These are phyloP conservation scores for Pleochaeta shiraiana DNA, from an alignment of 2,329 filamentous ascomycete genomes.

Conservation along the genomic window DNA sequence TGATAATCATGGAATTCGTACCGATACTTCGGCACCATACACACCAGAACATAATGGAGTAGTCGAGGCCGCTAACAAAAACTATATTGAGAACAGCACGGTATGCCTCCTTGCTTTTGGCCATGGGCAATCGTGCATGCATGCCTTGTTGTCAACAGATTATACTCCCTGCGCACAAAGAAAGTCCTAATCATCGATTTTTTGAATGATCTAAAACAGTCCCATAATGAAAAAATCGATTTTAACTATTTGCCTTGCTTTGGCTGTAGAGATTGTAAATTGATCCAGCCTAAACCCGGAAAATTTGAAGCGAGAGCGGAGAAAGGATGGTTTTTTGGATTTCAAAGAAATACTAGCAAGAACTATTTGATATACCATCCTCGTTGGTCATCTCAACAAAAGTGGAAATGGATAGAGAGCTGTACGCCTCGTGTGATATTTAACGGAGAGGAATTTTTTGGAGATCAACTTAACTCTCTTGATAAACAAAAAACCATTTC, in stretches of 20 bases:
- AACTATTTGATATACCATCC: neutral
- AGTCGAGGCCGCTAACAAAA: too few relatives aligned
- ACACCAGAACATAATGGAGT: too few relatives aligned
- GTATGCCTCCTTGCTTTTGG: neutral
- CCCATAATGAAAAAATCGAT: neutral
- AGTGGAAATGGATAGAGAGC: neutral
- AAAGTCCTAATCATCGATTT: too few relatives aligned
- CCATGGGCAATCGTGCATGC: neutral
- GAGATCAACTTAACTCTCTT: neutral
- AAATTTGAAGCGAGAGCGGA: neutral
- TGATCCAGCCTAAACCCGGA: neutral
- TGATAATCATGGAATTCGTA: too few relatives aligned
- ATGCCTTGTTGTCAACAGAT: neutral
- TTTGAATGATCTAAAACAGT: neutral
- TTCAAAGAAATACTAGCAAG: neutral
- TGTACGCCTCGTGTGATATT: neutral
- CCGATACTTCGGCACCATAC: too few relatives aligned
- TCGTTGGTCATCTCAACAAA: neutral
- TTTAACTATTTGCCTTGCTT: neutral
- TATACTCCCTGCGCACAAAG: too few relatives aligned
- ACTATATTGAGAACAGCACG: too few relatives aligned
- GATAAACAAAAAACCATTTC: neutral
- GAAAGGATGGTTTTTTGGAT: constrained; percentile 1
- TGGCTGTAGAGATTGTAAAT: neutral
- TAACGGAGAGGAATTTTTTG: neutral